A percentile compares a stretch with the other conserved stretches of the same genome.
phyloP scores from a whole-genome alignment of 2,329 filamentous ascomycete species.

The Coniochaeta sp. region DNA sequence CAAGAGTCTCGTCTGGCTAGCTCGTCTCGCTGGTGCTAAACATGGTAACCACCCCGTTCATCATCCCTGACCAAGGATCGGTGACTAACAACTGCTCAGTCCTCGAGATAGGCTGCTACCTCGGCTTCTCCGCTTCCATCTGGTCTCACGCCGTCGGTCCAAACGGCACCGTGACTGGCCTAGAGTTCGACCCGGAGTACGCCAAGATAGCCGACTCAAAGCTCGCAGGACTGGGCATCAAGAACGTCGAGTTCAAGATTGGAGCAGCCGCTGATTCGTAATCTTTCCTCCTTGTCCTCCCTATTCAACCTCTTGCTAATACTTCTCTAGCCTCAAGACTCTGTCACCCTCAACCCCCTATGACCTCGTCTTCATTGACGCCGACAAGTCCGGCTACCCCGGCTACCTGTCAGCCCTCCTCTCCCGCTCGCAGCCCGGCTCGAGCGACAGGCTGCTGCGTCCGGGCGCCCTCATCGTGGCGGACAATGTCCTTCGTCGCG shows the following conservation, averaged over 20 bases:
- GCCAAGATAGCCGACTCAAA: constrained; percentile 30
- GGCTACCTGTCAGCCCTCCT: constrained; percentile 38
- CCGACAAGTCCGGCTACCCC: constrained; percentile 44
- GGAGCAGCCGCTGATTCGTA: constrained; percentile 40
- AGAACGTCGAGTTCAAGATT: constrained; percentile 37
- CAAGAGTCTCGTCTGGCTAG: constrained; percentile 26
- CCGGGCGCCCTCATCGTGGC: constrained; percentile 43
- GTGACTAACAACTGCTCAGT: constrained; percentile 20
- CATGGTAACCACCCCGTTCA: constrained; percentile 18
- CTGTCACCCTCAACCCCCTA: constrained; percentile 33
- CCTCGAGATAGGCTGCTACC: constrained; percentile 40
- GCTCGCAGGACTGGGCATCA: constrained; percentile 28
- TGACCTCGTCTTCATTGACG: constrained; percentile 47
- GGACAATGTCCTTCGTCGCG: constrained; percentile 44
- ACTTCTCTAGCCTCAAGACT: constrained; percentile 17
- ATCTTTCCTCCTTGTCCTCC: neutral
- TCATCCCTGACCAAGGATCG: neutral
- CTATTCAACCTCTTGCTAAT: neutral
- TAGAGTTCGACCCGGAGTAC: constrained; percentile 37
- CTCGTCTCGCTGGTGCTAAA: constrained; percentile 31
- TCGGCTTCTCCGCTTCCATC: constrained; percentile 39
- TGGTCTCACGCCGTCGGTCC: constrained; percentile 39
- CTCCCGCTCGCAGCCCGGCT: constrained; percentile 29
- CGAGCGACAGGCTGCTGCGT: constrained; percentile 32
- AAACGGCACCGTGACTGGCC: constrained; percentile 30